Evolutionary conservation across 768 basidiomycete genomes (phyloP).

Genomic region (Leccinum barrowsii): DNA sequence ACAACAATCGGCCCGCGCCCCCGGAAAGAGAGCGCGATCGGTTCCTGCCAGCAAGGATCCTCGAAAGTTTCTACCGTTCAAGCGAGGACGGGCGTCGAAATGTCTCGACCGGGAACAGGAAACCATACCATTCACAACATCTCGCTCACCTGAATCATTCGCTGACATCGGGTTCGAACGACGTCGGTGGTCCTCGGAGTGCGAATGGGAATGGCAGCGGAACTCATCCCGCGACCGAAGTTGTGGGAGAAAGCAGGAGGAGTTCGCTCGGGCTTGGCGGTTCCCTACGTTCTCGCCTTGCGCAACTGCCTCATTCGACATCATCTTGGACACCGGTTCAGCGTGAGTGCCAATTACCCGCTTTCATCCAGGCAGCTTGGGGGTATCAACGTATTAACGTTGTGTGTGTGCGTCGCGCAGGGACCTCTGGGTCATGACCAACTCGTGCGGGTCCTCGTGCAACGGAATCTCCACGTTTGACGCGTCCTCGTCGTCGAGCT

Average conservation of each 20-base stretch:
- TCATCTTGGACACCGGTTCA: constrained; percentile 53
- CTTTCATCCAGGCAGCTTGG: neutral
- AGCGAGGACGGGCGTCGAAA: constrained; percentile 25
- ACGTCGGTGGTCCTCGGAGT: constrained; percentile 26
- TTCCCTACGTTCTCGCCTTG: constrained; percentile 23
- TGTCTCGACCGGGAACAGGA: constrained; percentile 2
- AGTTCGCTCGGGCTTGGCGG: constrained; percentile 22
- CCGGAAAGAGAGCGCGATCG: constrained; percentile 26
- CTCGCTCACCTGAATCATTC: constrained; percentile 4
- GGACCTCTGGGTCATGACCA: constrained; percentile 50
- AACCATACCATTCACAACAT: constrained; percentile 9
- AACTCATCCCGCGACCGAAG: constrained; percentile 8
- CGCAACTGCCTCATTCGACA: constrained; percentile 39
- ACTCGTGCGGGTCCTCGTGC: constrained; percentile 31
- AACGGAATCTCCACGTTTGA: constrained; percentile 31
- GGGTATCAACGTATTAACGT: neutral
- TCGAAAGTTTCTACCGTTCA: constrained; percentile 22
- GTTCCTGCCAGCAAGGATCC: constrained; percentile 19
- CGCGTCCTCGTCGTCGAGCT: constrained; percentile 34
- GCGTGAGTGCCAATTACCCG: constrained; percentile 20
- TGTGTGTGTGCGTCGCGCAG: constrained; percentile 18
- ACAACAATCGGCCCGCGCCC: constrained; percentile 4
- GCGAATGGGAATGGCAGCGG: constrained; percentile 7
- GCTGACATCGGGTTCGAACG: neutral
- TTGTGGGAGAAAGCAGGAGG: constrained; percentile 15